Conservation (phyloP, 1,284 basidiomycete species). For the Termitomyces sp. region DNA sequence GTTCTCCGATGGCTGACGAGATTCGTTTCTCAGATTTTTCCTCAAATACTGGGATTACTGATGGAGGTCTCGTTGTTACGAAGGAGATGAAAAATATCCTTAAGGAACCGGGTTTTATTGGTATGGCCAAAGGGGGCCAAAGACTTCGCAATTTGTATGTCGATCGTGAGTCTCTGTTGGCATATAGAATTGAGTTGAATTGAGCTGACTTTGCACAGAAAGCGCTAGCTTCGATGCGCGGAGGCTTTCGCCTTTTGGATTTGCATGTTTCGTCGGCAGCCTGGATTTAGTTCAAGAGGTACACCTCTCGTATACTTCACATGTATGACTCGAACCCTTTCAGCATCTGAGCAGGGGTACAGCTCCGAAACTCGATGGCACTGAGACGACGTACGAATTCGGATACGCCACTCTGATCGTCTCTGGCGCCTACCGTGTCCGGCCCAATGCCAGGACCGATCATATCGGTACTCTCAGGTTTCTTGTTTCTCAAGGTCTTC, state of each 20-base stretch:
- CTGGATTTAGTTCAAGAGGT: slow-evolving; percentile 29
- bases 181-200: background rate
- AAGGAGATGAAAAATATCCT: slow-evolving; percentile 37
- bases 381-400: slow-evolving; percentile 43
- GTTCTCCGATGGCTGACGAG: background rate
- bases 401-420: slow-evolving; percentile 43
- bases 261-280: slow-evolving; percentile 33
- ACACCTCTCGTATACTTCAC: background rate
- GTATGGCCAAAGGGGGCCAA: slow-evolving; percentile 28
- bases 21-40: background rate
- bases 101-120: slow-evolving; percentile 32
- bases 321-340: background rate
- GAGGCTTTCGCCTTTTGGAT: slow-evolving; percentile 34
- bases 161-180: slow-evolving; percentile 24
- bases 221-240: slow-evolving; percentile 24
- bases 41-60: background rate
- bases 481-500: slow-evolving; percentile 39
- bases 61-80: slow-evolving; percentile 32
- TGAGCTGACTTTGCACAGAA: slow-evolving; percentile 14
- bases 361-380: slow-evolving; percentile 38
- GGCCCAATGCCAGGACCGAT: slow-evolving; percentile 14
- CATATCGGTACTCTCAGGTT: slow-evolving; percentile 36
- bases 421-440: slow-evolving; percentile 38
- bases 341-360: slow-evolving; percentile 35
- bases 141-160: slow-evolving; percentile 35